These are phyloP conservation scores for Quercus phellos DNA, from an alignment of 331 rosid genomes.

Conservation along the genomic window DNA sequence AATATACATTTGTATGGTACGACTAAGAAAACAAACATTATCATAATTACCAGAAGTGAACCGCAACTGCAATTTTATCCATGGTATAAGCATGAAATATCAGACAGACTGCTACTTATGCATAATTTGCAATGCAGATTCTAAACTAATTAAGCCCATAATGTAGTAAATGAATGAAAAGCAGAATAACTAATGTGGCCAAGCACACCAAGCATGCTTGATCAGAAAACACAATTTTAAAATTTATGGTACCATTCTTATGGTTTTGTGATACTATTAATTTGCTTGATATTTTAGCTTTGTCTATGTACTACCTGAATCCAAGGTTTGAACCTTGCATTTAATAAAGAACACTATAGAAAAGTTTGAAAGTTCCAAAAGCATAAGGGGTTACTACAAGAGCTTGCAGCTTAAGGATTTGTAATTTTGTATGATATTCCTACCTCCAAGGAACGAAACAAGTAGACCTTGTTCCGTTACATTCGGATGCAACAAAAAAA, in stretches of 20 bases:
- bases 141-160: background rate
- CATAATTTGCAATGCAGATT: too few relatives aligned
- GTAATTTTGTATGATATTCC: too few relatives aligned
- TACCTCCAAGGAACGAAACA: too few relatives aligned
- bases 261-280: background rate
- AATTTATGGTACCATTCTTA: background rate
- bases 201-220: background rate
- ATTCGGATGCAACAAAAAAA: too few relatives aligned
- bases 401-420: background rate
- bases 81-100: constrained; percentile 79
- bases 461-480: too few relatives aligned
- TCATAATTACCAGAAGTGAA: constrained; percentile 62
- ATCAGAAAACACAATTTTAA: background rate
- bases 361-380: background rate
- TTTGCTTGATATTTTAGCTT: background rate
- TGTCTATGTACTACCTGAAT: background rate
- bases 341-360: background rate
- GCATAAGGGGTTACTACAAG: background rate
- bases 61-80: constrained; percentile 94
- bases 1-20: background rate
- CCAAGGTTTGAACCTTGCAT: background rate
- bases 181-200: background rate
- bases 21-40: background rate
- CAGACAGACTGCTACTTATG: constrained; percentile 31
- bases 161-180: background rate